These are phyloP conservation scores for Isabelozyma rhagii DNA, from an alignment of 805 yeast species.

Conservation along the genomic window DNA sequence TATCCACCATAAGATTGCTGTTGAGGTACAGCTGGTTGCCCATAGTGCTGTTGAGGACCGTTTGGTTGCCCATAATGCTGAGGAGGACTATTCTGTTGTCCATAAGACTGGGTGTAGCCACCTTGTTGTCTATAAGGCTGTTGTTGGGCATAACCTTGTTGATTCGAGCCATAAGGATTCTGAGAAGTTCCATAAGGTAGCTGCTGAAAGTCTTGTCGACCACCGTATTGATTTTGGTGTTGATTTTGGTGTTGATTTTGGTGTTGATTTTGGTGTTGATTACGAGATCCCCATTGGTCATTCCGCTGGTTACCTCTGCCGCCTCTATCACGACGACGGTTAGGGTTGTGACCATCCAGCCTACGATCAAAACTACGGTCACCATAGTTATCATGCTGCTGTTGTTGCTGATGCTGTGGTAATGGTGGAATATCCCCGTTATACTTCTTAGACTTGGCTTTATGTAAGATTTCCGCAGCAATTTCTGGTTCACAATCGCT, in stretches of 20 bases:
- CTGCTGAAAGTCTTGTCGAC: conserved; percentile 7
- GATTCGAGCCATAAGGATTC: neutral
- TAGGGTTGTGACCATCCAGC: conserved; percentile 5
- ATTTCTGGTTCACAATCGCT: conserved; percentile 62
- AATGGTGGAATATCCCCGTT: conserved; percentile 6
- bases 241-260: neutral
- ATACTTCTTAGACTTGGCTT: conserved; percentile 33
- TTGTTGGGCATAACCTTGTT: neutral
- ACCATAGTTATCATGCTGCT: neutral
- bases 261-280: conserved; percentile 3
- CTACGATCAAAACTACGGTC: neutral
- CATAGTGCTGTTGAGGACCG: neutral
- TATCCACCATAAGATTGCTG: conserved; percentile 4
- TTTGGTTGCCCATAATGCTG: neutral
- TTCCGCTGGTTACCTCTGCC: conserved; percentile 2
- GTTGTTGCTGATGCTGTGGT: neutral
- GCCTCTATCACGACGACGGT: conserved; percentile 6
- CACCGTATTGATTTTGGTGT: conserved; percentile 6
- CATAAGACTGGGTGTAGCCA: conserved; percentile 2
- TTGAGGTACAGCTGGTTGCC: conserved; percentile 1
- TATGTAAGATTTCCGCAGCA: conserved; percentile 57
- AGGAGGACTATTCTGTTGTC: neutral
- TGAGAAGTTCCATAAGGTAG: conserved; percentile 1
- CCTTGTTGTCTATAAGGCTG: conserved; percentile 1
- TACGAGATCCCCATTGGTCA: conserved; percentile 8